Evolutionary conservation across 163 green algal genomes (phyloP), one percentile per base, ranked within the genome.

Genomic region (Scenedesmus sp.): DNA sequence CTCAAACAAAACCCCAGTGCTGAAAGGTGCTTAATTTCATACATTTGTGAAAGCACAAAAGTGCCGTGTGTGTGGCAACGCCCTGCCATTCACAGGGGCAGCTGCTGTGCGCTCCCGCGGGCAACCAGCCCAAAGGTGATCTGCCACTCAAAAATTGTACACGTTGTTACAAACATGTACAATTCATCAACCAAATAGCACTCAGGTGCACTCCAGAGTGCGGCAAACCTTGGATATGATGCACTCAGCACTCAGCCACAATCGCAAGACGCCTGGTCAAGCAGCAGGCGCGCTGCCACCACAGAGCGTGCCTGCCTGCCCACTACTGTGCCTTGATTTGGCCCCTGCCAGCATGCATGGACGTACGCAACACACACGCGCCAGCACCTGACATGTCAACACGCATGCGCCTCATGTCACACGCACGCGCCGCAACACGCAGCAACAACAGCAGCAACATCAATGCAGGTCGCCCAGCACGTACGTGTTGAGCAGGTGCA

Each of bases 401-500:
- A 34, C 26, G 16, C 66, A 76, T 18, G 12, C 66, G 12, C 9
- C 20, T 10, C 64, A 73, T 73, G 3, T 10, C 64, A 73, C 64
- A 18, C 0, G 16, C 59, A 15, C 59, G 8, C 9, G 8, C 9
- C 6, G 66, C 70, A 79, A 79, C 5, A 64, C 70, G 3, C 18
- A 3, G 70, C 10, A 73, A 18, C 64, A 79, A 13, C 66, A 16
- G 16, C 66, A 2, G 23, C 70, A 52, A 13, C 70, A 52, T 86
- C 81, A 91, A 52, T 91, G 87, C 62, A 91, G 62, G 0, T 62
- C 87, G 4, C 59, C 55, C 56, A 91, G 62, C 56, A 91, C 76
- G 26, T 91, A 89, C 18, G 64, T 85, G 82, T 96, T 91, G 26
- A 97, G 82, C 26, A 95, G 56, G n/a, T 93, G 95, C 54, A 97